Evolutionary conservation across 202 grass and related monocot species (phyloP), one percentile per base, ranked within the genome.

Genomic region (Panicum hallii): DNA sequence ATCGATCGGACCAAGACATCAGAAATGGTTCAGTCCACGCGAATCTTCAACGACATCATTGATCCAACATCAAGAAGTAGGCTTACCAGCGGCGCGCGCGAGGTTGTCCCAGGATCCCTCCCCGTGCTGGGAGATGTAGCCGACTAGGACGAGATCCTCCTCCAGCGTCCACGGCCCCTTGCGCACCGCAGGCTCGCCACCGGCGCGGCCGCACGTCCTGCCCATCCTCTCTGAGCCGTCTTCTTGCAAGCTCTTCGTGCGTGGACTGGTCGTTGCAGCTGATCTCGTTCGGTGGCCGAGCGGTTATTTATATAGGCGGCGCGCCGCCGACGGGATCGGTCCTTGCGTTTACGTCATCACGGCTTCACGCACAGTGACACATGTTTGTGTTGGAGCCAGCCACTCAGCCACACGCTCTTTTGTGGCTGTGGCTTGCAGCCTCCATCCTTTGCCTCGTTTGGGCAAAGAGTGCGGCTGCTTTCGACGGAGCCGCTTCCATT

Each of bases 161-260:
- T 93, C 91, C 78, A 93, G 85, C 45, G 82, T 90, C 91, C 91
- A 93, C 19, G 91, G 88, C 5, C 91, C 91, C 79, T 93, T 93
- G 82, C 91, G 85, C 82, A 90, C 88, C 34, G 82, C 85, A 44
- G 81, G 69, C 74, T 86, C 87, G 46, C 62, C 65, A 80, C 62
- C 64, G 84, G 61, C 11, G 73, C 69, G 38, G 67, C 62, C 58
- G 77, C 68, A 69, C 67, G 56, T 11, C 44, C 11, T 70, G 17
- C 44, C 79, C 74, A 45, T 47, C 79, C 13, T 49, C 47, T 52
- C 17, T 30, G 0, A 20, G 76, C 28, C 60, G 52, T 49, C 30
- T 79, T 26, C 53, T 56, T 19, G 8, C 34, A 20, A 19, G 1
- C 75, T 9, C 36, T 42, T 11, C n/a, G 49, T 5, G 46, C 7